Conservation (phyloP, 129 eudicot species). For the Smallanthus sonchifolius region DNA sequence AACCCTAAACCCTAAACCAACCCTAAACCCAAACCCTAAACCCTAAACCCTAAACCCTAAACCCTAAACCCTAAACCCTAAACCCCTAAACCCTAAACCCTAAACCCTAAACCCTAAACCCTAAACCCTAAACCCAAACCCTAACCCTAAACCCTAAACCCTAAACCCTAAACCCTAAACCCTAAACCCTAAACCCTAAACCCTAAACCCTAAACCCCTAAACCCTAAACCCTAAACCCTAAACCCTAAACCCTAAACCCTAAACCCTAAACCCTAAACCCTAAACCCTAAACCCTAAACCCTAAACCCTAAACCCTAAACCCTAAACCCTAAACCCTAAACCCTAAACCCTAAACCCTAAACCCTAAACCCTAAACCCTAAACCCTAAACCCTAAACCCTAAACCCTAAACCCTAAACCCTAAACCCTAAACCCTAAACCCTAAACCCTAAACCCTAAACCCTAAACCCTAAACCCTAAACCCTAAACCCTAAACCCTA, state of each 20-base stretch:
- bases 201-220: slow-evolving; percentile 29
- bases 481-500: slow-evolving; percentile 15
- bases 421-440: slow-evolving; percentile 11
- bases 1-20: slow-evolving; percentile 8
- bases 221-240: slow-evolving; percentile 6
- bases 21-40: slow-evolving; percentile 8
- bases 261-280: background rate
- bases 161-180: slow-evolving; percentile 27
- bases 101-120: slow-evolving; percentile 25
- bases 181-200: slow-evolving; percentile 24
- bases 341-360: slow-evolving; percentile 28
- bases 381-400: slow-evolving; percentile 29
- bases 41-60: background rate
- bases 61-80: background rate
- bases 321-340: slow-evolving; percentile 26
- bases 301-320: slow-evolving; percentile 9
- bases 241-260: background rate
- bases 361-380: slow-evolving; percentile 31
- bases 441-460: slow-evolving; percentile 19
- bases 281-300: slow-evolving; percentile 1
- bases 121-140: slow-evolving; percentile 23
- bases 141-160: slow-evolving; percentile 22
- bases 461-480: slow-evolving; percentile 15
- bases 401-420: slow-evolving; percentile 26
- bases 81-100: slow-evolving; percentile 9